Evolutionary conservation across 2,329 filamentous ascomycete species (phyloP).

Genomic region (Cladophialophora carrionii): DNA sequence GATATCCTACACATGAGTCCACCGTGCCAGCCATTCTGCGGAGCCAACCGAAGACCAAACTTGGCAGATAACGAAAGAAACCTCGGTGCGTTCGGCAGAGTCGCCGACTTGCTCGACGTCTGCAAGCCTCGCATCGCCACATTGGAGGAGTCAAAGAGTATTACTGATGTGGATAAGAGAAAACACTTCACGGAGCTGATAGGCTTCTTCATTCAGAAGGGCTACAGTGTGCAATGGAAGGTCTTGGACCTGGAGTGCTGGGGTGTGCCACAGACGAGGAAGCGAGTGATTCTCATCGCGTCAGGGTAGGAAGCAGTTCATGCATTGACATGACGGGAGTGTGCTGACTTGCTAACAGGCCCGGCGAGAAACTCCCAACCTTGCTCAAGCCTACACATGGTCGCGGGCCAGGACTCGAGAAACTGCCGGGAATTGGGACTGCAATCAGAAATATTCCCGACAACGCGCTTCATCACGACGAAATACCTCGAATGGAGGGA

Average conservation of each 20-base stretch:
- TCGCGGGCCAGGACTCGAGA: conserved; percentile 41
- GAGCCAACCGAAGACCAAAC: conserved; percentile 63
- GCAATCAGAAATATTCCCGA: conserved; percentile 48
- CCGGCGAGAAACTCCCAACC: conserved; percentile 69
- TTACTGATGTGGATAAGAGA: conserved; percentile 59
- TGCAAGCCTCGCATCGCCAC: conserved; percentile 70
- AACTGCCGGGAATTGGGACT: conserved; percentile 49
- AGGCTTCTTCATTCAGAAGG: conserved; percentile 63
- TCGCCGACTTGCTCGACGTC: conserved; percentile 59
- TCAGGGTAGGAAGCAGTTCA: conserved; percentile 51
- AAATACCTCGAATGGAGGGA: not conserved
- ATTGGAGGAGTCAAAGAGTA: conserved; percentile 76
- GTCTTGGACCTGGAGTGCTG: conserved; percentile 57
- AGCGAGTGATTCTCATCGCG: conserved; percentile 57
- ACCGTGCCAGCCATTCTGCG: conserved; percentile 76
- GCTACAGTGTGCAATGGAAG: conserved; percentile 73
- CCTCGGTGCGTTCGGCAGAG: conserved; percentile 57
- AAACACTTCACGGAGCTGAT: conserved; percentile 64
- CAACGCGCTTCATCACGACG: not conserved
- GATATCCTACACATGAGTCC: conserved; percentile 77
- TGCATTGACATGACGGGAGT: conserved; percentile 5
- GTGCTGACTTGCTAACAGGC: conserved; percentile 56
- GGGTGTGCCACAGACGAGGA: conserved; percentile 55
- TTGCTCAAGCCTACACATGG: conserved; percentile 68
- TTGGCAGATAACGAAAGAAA: conserved; percentile 69